Conservation (phyloP, 768 basidiomycete genomes). For the Leucogyrophana mollusca region DNA sequence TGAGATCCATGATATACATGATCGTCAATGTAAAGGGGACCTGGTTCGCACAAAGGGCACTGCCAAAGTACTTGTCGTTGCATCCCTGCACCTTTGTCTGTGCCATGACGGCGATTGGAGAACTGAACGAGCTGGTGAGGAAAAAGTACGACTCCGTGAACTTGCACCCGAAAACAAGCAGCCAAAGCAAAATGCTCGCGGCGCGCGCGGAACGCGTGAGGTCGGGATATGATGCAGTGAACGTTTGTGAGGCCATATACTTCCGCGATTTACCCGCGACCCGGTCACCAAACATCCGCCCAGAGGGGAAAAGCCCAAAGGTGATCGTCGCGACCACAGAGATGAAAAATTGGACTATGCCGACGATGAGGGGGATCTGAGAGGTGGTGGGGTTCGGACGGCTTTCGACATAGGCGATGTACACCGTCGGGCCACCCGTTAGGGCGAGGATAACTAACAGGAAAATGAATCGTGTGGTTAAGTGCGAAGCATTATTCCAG, state of each 20-base stretch:
- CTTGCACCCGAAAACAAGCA: slow-evolving; percentile 95
- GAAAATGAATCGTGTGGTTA: slow-evolving; percentile 91
- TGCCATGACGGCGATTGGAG: slow-evolving; percentile 95
- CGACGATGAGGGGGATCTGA: slow-evolving; percentile 85
- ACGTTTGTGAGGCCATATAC: slow-evolving; percentile 98
- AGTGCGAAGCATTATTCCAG: slow-evolving; percentile 98
- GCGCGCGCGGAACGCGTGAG: slow-evolving; percentile 70
- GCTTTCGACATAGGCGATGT: slow-evolving; percentile 84
- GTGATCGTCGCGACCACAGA: slow-evolving; percentile 79
- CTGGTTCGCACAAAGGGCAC: slow-evolving; percentile 83
- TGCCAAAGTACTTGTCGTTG: slow-evolving; percentile 80
- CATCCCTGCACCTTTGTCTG: slow-evolving; percentile 92
- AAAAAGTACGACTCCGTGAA: slow-evolving; percentile 98
- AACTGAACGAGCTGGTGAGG: slow-evolving; percentile 94
- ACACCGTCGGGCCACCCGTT: slow-evolving; percentile 91
- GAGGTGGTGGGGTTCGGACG: slow-evolving; percentile 44
- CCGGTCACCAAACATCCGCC: slow-evolving; percentile 98
- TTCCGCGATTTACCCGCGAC: slow-evolving; percentile 97
- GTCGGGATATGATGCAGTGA: slow-evolving; percentile 94
- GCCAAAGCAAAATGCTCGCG: slow-evolving; percentile 86
- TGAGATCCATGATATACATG: slow-evolving; percentile 99
- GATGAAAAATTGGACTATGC: slow-evolving; percentile 91
- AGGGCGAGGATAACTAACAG: slow-evolving; percentile 89
- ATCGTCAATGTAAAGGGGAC: slow-evolving; percentile 92
- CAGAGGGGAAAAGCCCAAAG: slow-evolving; percentile 91